Evolutionary conservation across 352 stramenopile genomes (phyloP).

Genomic region (Globisporangium okanoganense): DNA sequence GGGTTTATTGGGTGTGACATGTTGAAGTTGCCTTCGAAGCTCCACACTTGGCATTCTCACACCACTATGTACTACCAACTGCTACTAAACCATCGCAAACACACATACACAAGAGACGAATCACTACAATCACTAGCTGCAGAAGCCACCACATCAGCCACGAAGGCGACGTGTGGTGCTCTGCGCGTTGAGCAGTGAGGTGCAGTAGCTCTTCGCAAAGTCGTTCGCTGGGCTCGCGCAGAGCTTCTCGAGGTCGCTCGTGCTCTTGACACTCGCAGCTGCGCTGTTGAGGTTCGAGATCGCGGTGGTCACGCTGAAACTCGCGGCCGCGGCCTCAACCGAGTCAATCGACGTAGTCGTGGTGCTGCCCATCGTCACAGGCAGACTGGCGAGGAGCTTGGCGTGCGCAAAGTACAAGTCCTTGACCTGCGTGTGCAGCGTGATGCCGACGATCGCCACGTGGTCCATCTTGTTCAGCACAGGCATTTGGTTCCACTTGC

Average conservation of each 20-base stretch:
- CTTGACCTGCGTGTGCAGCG: constrained; percentile 19
- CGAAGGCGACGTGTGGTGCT: neutral
- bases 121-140: neutral
- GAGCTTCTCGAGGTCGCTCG: neutral
- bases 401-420: constrained; percentile 19
- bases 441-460: constrained; percentile 24
- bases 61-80: neutral
- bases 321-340: neutral
- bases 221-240: constrained; percentile 1
- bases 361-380: neutral
- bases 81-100: neutral
- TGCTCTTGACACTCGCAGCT: neutral
- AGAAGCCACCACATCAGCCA: neutral
- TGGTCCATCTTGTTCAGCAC: constrained; percentile 23
- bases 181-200: neutral
- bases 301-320: neutral
- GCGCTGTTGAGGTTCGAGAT: neutral
- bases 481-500: constrained; percentile 25
- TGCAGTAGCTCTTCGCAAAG: constrained; percentile 1
- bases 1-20: neutral
- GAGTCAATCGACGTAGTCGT: neutral
- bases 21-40: neutral
- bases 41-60: neutral
- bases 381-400: constrained; percentile 14
- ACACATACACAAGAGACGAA: neutral